Evolutionary conservation across 2,329 filamentous ascomycete species (phyloP).

Genomic region (Apiospora arundinis): DNA sequence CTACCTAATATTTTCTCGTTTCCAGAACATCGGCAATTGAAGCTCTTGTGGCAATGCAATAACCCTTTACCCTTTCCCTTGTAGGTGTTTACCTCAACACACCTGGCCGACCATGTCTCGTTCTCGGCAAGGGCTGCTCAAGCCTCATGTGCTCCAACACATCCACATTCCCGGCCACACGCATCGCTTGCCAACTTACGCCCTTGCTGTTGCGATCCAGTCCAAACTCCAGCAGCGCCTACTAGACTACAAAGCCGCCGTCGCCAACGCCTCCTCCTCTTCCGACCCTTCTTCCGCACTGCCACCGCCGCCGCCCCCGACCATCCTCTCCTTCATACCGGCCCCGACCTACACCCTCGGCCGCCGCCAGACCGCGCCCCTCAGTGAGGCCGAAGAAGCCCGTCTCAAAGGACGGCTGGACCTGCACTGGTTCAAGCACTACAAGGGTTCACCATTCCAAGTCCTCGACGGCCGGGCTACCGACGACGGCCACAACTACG

Average conservation of each 20-base stretch:
- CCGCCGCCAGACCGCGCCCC: slow-evolving; percentile 69
- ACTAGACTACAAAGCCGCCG: slow-evolving; percentile 61
- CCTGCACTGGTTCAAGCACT: neutral
- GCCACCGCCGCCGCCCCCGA: slow-evolving; percentile 63
- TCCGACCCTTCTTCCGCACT: slow-evolving; percentile 31
- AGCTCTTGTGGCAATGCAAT: neutral
- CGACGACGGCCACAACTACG: neutral
- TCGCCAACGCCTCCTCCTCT: slow-evolving; percentile 28
- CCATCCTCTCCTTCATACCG: slow-evolving; percentile 83
- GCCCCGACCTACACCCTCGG: slow-evolving; percentile 88
- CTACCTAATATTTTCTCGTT: neutral
- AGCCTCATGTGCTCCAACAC: slow-evolving; percentile 40
- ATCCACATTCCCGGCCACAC: slow-evolving; percentile 41
- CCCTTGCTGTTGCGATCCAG: slow-evolving; percentile 46
- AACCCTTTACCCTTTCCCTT: neutral
- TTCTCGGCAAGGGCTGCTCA: neutral
- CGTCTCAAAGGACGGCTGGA: slow-evolving; percentile 44
- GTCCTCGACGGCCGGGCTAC: neutral
- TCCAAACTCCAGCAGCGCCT: slow-evolving; percentile 51
- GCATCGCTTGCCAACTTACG: slow-evolving; percentile 43
- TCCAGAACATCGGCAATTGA: neutral
- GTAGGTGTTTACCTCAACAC: too few relatives aligned
- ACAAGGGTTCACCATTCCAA: neutral
- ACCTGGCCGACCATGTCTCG: neutral
- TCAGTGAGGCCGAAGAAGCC: slow-evolving; percentile 52